Evolutionary conservation across 2,329 filamentous ascomycete species (phyloP), one percentile per base, ranked within the genome.

Genomic region (Fusarium fujikuroi): DNA sequence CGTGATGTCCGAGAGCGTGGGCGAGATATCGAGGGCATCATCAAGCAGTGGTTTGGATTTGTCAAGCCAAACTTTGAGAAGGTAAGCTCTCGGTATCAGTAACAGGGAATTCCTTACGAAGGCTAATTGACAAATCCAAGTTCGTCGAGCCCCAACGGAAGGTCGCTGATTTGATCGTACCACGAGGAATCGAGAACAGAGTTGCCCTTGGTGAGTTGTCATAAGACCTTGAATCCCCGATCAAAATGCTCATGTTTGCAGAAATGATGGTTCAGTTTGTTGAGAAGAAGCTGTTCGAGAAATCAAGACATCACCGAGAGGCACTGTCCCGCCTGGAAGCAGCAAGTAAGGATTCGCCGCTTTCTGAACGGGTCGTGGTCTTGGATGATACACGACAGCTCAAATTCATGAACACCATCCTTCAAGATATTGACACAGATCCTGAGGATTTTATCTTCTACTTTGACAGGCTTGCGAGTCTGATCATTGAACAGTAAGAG

Each of bases 41-140:
- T 99, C 81, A 98, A 98, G 83, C 96, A 99, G 81, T 99, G 96
- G 96, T 98, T 98, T 81, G 86, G 85, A 16, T 99, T 93, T 80
- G 96, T 99, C 47, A 99, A 99, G 83, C 96, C 96, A 7, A 98
- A 98, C 79, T 98, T 97, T 78, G 93, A 95, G 81, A 94, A 92
- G 83, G 88, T 87, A 79, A 62, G 77, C 25, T 6, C 14, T 34
- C 30, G 18, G 7, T 32, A 21, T 16, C 19, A 25, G 9, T n/a
- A n/a, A 43, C 23, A 18, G 42, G 15, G n/a, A 4, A 7, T 23
- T 25, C 21, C 6, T 43, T n/a, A 18, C 7, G 32, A 44, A 36
- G 23, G 30, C 21, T n/a, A 18, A n/a, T 69, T 79, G 32, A 77
- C 37, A 21, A 36, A 32, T 16, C 11, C n/a, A 62, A 90, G 87